phyloP scores from a whole-genome alignment of 768 basidiomycete genomes.

The Auricularia sp. region DNA sequence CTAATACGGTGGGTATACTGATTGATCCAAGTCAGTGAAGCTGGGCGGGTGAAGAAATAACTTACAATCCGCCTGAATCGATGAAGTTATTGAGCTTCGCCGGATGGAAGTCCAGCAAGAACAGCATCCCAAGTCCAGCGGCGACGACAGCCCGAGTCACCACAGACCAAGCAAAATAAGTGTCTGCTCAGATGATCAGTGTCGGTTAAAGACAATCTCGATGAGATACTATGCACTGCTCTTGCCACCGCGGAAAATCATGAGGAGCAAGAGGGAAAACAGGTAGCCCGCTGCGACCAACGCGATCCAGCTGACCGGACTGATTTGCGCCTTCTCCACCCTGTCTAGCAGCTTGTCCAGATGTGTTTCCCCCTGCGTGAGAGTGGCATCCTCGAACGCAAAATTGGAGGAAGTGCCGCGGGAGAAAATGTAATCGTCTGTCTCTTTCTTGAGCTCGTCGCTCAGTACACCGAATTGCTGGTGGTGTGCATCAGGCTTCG shows the following conservation, averaged over 20 bases:
- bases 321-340: neutral
- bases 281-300: neutral
- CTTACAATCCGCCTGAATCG: neutral
- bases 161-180: neutral
- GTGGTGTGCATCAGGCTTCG: neutral
- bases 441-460: neutral
- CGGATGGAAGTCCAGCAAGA: neutral
- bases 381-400: neutral
- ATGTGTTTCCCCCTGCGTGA: neutral
- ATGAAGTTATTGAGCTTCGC: neutral
- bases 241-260: neutral
- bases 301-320: neutral
- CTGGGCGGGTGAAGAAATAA: neutral
- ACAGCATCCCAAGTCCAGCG: neutral
- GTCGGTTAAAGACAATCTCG: neutral
- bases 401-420: neutral
- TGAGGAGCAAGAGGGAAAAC: neutral
- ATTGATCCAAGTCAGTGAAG: too few relatives aligned
- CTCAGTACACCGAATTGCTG: neutral
- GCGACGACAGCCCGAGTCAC: neutral
- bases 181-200: neutral
- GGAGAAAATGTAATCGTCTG: neutral
- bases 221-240: neutral
- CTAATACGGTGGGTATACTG: too few relatives aligned
- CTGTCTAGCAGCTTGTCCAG: neutral